Conservation (phyloP, 2,329 filamentous ascomycete species). For the Orbilia brochopaga region DNA sequence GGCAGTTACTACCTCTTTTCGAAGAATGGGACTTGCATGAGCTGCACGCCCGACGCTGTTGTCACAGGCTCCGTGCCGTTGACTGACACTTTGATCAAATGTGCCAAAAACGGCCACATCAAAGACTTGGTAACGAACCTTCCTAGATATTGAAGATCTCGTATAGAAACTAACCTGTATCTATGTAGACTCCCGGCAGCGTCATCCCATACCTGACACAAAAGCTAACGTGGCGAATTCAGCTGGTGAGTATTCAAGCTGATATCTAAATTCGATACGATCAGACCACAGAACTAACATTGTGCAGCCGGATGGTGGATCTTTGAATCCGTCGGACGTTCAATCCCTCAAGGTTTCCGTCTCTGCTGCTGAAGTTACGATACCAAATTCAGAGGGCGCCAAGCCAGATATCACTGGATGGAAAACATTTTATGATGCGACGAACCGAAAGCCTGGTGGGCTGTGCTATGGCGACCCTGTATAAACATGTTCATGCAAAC, state of each 20-base stretch:
- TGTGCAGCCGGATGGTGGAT: conserved; percentile 11
- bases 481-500: neutral
- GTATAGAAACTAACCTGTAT: conserved; percentile 5
- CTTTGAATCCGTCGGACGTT: conserved; percentile 20
- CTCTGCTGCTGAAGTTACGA: conserved; percentile 35
- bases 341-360: conserved; percentile 40
- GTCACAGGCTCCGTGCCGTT: conserved; percentile 40
- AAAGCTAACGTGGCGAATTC: conserved; percentile 30
- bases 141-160: too few species aligned
- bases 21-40: conserved; percentile 31
- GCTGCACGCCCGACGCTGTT: conserved; percentile 20
- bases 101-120: conserved; percentile 22
- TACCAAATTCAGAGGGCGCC: conserved; percentile 13
- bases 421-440: conserved; percentile 43
- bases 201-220: conserved; percentile 34
- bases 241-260: conserved; percentile 14
- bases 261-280: neutral
- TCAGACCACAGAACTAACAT: neutral
- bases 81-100: conserved; percentile 27
- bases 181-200: conserved; percentile 23
- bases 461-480: conserved; percentile 28
- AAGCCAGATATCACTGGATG: conserved; percentile 19
- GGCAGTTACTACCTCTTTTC: conserved; percentile 45
- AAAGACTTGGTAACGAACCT: conserved; percentile 28
- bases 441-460: conserved; percentile 36